Evolutionary conservation across 768 basidiomycete species (phyloP), one percentile per base, ranked within the genome.

Genomic region (Kondoa subrosea): DNA sequence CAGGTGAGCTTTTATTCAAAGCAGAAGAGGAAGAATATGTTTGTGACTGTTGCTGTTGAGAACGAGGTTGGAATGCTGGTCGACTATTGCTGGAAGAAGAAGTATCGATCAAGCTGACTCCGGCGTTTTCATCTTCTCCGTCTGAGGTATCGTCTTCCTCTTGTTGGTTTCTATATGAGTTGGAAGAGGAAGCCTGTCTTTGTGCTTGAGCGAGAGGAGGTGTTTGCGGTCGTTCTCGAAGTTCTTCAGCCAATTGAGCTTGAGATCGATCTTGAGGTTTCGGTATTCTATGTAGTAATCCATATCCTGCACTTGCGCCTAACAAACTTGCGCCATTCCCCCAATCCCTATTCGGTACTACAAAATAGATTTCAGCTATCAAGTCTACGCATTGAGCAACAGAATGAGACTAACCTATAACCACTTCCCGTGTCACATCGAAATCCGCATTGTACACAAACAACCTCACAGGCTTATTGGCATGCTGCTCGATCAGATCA

Each of bases 401-500:
- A 68, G 30, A 16, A 29, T 65, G 14, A 4, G n/a, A n/a, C 61
- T 3, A 27, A 63, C 61, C 61, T 27, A 71, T 68, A 33, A 68
- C 50, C 34, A 67, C 62, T 27, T 67, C 70, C 1, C 60, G 67
- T 32, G 80, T 89, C 65, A 77, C 92, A 91, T 95, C 90, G 76
- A 95, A 91, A 77, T 96, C 93, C 71, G 89, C 85, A 16, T 91
- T 95, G 77, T 97, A 99, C 3, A 99, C 92, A 74, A 92, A 96
- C 30, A 96, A 87, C 29, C 91, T 82, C 30, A 97, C 77, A 8
- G 93, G 90, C 77, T 91, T 91, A 73, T 97, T 92, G 62, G 91
- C 82, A 77, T 97, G 91, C 89, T 95, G 63, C 61, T 70, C 69
- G 26, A 70, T 65, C 3, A 71, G 33, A 67, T 93, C 89, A 76